Base-by-base conservation (phyloP, 495 filamentous ascomycete species). In the Penicillium manginii region DNA sequence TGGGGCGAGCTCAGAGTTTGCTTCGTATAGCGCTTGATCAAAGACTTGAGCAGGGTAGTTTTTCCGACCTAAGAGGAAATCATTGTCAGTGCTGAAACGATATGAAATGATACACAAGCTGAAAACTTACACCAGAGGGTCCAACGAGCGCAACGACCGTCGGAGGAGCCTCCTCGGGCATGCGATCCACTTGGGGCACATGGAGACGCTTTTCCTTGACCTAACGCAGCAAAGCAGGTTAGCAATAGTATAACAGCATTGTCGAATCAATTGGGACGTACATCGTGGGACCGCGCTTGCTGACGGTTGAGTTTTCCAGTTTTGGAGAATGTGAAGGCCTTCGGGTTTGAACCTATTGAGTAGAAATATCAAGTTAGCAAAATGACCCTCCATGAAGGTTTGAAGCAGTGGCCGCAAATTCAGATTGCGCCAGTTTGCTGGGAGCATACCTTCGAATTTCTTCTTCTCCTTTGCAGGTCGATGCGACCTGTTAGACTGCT, bases 111-210 rank as follows among this genome's bases (percentile, higher is more conserved):
- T 18, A n/a, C 17, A 17, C 40, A 17, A 43, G 15, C 15, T 19
- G 12, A 12, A 23, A 52, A 77, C 87, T 83, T 72, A 94, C 93
- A 50, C 94, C 94, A 0, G 93, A 90, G 42, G 94, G 94, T 39
- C 94, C 94, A 74, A 98, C 92, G 40, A 98, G 89, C 45, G 89
- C 86, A 57, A 97, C 93, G 22, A 98, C 84, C 43, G 96, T 82
- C 45, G 94, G 94, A 15, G 94, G 91, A n/a, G 94, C 88, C 73
- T 98, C 96, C 68, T 97, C 92, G 49, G 94, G 96, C 58, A 97
- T 78, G 55, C 94, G 87, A 77, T 98, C 94, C 70, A 98, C 88
- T 61, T 96, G 87, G 32, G 94, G 94, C 14, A 98, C 94, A 83
- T 98, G 94, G 19, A 97, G 79, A 33, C 93, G 83, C 74, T 96